Conservation (phyloP, 768 basidiomycete species). For the Tricholoma flavovirens region DNA sequence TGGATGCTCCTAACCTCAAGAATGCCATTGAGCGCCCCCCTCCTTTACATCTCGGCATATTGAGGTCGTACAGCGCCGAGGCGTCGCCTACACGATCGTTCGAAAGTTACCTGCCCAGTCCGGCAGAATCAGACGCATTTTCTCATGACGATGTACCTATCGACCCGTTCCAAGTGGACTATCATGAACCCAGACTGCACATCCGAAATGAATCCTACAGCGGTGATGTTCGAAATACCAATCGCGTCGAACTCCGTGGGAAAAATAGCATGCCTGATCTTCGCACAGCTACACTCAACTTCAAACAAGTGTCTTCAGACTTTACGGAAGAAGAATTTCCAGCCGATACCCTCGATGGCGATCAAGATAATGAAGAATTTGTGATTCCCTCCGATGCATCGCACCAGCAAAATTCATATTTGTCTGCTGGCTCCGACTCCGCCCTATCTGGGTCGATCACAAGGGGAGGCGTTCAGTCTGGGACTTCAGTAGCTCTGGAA, state of each 20-base stretch:
- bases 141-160: slow-evolving; percentile 33
- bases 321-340: slow-evolving; percentile 13
- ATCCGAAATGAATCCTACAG: slow-evolving; percentile 48
- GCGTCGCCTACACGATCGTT: slow-evolving; percentile 46
- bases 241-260: slow-evolving; percentile 34
- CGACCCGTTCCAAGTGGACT: slow-evolving; percentile 4
- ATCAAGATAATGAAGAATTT: slow-evolving; percentile 22
- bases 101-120: slow-evolving; percentile 51
- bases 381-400: slow-evolving; percentile 35
- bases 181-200: slow-evolving; percentile 29
- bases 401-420: slow-evolving; percentile 44
- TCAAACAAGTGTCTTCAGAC: slow-evolving; percentile 23
- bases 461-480: slow-evolving; percentile 21
- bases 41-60: slow-evolving; percentile 41
- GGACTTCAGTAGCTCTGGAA: slow-evolving; percentile 67
- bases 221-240: slow-evolving; percentile 30
- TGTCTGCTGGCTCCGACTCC: slow-evolving; percentile 23
- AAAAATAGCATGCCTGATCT: slow-evolving; percentile 91
- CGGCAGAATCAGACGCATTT: slow-evolving; percentile 48
- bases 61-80: slow-evolving; percentile 34
- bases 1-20: slow-evolving; percentile 12
- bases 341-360: slow-evolving; percentile 3
- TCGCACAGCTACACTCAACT: slow-evolving; percentile 43
- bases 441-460: slow-evolving; percentile 10
- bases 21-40: slow-evolving; percentile 36